Conservation (phyloP, 306 rosid species). For the Casuarina cunninghamiana region DNA sequence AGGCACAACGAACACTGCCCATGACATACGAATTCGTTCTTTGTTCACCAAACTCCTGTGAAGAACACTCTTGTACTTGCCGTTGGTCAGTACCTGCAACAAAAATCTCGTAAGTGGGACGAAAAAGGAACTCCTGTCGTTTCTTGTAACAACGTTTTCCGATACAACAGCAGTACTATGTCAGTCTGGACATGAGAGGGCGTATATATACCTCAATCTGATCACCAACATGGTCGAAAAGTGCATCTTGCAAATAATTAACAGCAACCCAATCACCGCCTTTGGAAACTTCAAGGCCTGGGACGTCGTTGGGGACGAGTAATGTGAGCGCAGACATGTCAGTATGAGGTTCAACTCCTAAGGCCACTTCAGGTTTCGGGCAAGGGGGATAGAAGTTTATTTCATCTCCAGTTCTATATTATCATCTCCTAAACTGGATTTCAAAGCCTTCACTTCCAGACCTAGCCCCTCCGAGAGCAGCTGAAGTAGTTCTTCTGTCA, state of each 20-base stretch:
- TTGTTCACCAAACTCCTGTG: constrained; percentile 73
- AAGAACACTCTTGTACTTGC: constrained; percentile 59
- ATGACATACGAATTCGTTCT: constrained; percentile 57
- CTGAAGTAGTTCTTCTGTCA: constrained; percentile 39
- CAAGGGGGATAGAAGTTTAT: constrained; percentile 79
- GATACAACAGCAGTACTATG: too few relatives aligned
- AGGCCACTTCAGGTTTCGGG: constrained; percentile 65
- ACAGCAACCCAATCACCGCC: constrained; percentile 51
- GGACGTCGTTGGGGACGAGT: constrained; percentile 56
- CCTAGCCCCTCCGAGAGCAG: constrained; percentile 57
- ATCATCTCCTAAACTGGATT: constrained; percentile 43
- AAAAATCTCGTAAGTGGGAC: not conserved
- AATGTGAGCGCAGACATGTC: constrained; percentile 71
- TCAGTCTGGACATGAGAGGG: too few relatives aligned
- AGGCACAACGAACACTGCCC: constrained; percentile 63
- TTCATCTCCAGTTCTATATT: constrained; percentile 59
- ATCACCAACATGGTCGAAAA: constrained; percentile 62
- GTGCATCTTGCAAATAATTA: constrained; percentile 41
- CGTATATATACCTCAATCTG: constrained; percentile 48
- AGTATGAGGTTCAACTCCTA: constrained; percentile 77
- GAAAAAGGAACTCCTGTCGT: too few relatives aligned
- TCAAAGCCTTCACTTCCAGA: constrained; percentile 42
- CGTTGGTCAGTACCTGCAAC: constrained; percentile 59
- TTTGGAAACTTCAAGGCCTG: constrained; percentile 63
- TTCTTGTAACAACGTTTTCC: too few relatives aligned